phyloP scores from a whole-genome alignment of 2,329 filamentous ascomycete species.

The Pseudopyricularia javanii region DNA sequence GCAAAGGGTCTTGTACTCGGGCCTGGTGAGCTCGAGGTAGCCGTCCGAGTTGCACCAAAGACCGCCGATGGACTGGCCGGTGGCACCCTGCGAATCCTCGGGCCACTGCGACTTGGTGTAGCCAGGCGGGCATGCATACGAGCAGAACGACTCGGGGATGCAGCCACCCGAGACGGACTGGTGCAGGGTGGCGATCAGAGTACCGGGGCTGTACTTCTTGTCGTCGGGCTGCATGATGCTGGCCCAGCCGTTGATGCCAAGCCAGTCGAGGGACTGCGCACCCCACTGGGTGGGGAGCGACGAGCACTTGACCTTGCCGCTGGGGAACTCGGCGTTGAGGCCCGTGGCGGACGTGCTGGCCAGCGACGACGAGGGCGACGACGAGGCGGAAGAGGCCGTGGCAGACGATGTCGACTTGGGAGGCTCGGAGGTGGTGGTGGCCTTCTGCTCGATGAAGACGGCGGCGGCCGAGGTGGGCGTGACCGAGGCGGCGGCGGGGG shows the following conservation, averaged over 20 bases:
- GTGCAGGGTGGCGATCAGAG: conserved; percentile 52
- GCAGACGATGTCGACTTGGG: conserved; percentile 12
- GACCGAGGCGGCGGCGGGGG: conserved; percentile 22
- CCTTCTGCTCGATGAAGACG: conserved; percentile 17
- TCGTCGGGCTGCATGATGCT: conserved; percentile 56
- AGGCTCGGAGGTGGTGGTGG: conserved; percentile 22
- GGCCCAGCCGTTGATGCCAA: conserved; percentile 62
- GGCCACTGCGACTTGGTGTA: conserved; percentile 94
- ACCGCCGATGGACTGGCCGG: conserved; percentile 78
- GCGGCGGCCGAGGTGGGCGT: conserved; percentile 17
- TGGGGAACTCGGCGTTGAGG: conserved; percentile 59
- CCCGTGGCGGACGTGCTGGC: conserved; percentile 30
- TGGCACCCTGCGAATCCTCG: conserved; percentile 54
- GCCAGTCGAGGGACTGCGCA: conserved; percentile 56
- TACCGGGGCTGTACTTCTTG: conserved; percentile 30
- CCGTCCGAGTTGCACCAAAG: conserved; percentile 63
- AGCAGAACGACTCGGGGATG: conserved; percentile 60
- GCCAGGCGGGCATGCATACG: conserved; percentile 82
- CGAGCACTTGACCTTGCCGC: conserved; percentile 57
- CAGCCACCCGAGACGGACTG: conserved; percentile 53
- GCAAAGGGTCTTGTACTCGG: conserved; percentile 58
- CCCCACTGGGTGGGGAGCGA: conserved; percentile 74
- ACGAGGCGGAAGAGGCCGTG: conserved; percentile 13
- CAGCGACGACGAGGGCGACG: too few relatives aligned
- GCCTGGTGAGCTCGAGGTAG: conserved; percentile 67